Evolutionary conservation across 202 grass and related monocot species (phyloP).

Genomic region (Hordeum pubiflorum): DNA sequence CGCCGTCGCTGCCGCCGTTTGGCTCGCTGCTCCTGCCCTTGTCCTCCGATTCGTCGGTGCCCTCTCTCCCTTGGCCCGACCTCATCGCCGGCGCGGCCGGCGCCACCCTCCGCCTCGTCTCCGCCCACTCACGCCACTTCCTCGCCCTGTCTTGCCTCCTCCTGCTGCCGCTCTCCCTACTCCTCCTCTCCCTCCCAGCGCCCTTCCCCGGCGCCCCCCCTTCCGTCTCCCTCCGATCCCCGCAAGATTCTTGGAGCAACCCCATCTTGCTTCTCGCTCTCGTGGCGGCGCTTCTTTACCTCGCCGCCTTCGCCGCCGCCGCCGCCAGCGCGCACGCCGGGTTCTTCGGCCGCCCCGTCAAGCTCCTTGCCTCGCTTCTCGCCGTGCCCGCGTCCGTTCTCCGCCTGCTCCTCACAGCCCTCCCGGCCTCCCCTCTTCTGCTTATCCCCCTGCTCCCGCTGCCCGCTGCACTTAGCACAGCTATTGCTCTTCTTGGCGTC

Average conservation of each 20-base stretch:
- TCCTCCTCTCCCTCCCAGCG: slow-evolving; percentile 28
- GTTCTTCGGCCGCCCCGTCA: slow-evolving; percentile 65
- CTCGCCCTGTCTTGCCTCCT: slow-evolving; percentile 50
- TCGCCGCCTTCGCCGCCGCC: slow-evolving; percentile 35
- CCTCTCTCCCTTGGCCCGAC: slow-evolving; percentile 33
- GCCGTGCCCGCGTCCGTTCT: slow-evolving; percentile 31
- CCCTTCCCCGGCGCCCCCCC: slow-evolving; percentile 1
- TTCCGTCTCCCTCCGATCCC: not conserved
- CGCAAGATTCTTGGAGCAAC: not conserved
- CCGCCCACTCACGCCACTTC: slow-evolving; percentile 64
- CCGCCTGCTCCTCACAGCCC: slow-evolving; percentile 28
- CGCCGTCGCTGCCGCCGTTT: not conserved
- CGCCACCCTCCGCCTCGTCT: slow-evolving; percentile 42
- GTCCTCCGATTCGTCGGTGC: not conserved
- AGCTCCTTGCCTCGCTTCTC: slow-evolving; percentile 38
- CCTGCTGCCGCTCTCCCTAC: slow-evolving; percentile 40
- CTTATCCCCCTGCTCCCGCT: slow-evolving; percentile 30
- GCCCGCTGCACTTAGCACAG: slow-evolving; percentile 2
- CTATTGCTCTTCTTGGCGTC: slow-evolving; percentile 14
- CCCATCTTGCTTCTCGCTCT: not conserved
- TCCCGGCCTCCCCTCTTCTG: slow-evolving; percentile 24
- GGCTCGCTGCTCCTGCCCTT: not conserved
- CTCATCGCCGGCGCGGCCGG: slow-evolving; percentile 28
- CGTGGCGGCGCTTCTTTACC: slow-evolving; percentile 27
- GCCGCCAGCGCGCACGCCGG: slow-evolving; percentile 42